A percentile compares a stretch with the other conserved stretches of the same genome.
phyloP scores from a whole-genome alignment of 495 filamentous ascomycete genomes.

The Durotheca rogersii region DNA sequence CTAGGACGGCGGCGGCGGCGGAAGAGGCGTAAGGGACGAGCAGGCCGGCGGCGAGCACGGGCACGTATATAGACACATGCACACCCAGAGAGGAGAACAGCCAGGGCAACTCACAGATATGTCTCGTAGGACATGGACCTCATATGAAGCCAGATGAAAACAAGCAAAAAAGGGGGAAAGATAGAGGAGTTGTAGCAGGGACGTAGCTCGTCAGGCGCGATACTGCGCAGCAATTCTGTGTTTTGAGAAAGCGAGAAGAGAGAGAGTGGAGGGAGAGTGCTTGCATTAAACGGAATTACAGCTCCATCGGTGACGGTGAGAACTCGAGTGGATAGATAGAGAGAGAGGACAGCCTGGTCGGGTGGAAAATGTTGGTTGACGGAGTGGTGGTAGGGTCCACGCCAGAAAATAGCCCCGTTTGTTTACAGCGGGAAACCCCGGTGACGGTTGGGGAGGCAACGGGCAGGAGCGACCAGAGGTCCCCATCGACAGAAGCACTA shows the following conservation, averaged over 20 bases:
- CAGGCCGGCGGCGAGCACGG: background rate
- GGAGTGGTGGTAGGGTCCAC: conserved; percentile 6
- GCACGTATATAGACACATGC: no score
- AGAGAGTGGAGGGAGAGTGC: no score
- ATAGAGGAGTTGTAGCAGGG: background rate
- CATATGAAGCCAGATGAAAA: conserved; percentile 3
- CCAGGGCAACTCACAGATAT: conserved; percentile 21
- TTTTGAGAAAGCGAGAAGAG: conserved; percentile 15
- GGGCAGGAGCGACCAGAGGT: background rate
- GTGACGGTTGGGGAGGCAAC: conserved; percentile 35
- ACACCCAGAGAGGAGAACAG: background rate
- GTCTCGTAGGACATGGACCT: conserved; percentile 12
- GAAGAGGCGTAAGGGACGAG: background rate
- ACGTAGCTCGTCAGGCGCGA: conserved; percentile 1
- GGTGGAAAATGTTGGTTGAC: background rate
- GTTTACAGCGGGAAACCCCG: conserved; percentile 26
- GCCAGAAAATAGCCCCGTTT: conserved; percentile 24
- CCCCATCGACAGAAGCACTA: no score
- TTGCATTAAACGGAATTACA: conserved; percentile 7
- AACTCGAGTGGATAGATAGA: no score
- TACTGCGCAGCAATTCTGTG: conserved; percentile 19
- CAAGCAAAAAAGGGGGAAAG: background rate
- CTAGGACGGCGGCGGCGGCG: no score
- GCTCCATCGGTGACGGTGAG: conserved; percentile 1
- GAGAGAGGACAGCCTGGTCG: no score